Evolutionary conservation across 2,329 filamentous ascomycete genomes (phyloP).

Genomic region (Diaporthe capsici): DNA sequence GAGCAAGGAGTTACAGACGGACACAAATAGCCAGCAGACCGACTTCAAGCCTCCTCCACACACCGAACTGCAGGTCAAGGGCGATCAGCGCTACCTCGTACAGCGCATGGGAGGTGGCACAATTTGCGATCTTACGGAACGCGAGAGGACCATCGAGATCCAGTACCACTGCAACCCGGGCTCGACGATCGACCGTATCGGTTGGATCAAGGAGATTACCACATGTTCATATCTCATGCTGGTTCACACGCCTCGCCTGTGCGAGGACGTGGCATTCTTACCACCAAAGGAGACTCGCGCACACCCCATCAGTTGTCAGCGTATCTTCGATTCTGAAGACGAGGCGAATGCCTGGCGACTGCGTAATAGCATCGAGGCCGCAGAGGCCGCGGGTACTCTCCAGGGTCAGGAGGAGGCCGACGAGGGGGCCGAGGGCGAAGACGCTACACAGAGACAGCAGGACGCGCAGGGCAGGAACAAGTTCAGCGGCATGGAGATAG

Average conservation of each 20-base stretch:
- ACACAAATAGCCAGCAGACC: slow-evolving; percentile 42
- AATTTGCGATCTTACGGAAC: slow-evolving; percentile 86
- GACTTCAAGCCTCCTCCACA: slow-evolving; percentile 53
- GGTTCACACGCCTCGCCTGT: slow-evolving; percentile 89
- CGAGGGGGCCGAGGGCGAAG: slow-evolving; percentile 35
- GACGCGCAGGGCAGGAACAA: slow-evolving; percentile 41
- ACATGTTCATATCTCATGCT: slow-evolving; percentile 96
- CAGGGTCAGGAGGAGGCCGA: slow-evolving; percentile 43
- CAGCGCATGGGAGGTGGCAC: slow-evolving; percentile 86
- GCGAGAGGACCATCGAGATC: slow-evolving; percentile 86
- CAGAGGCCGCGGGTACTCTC: slow-evolving; percentile 49
- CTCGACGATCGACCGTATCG: slow-evolving; percentile 80
- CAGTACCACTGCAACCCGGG: slow-evolving; percentile 85
- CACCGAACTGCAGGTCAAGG: slow-evolving; percentile 83
- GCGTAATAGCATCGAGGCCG: slow-evolving; percentile 55
- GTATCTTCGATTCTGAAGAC: slow-evolving; percentile 72
- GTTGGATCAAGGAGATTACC: slow-evolving; percentile 92
- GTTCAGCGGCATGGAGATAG: slow-evolving; percentile 58
- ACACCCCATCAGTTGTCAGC: slow-evolving; percentile 82
- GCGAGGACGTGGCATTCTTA: slow-evolving; percentile 87
- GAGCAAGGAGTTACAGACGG: slow-evolving; percentile 51
- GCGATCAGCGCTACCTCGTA: slow-evolving; percentile 87
- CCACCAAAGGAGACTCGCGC: slow-evolving; percentile 84
- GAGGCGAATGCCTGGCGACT: slow-evolving; percentile 57
- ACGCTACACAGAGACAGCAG: slow-evolving; percentile 20